These are phyloP conservation scores for Aureobasidium sp. DNA, from an alignment of 2,329 filamentous ascomycete genomes.

Conservation along the genomic window DNA sequence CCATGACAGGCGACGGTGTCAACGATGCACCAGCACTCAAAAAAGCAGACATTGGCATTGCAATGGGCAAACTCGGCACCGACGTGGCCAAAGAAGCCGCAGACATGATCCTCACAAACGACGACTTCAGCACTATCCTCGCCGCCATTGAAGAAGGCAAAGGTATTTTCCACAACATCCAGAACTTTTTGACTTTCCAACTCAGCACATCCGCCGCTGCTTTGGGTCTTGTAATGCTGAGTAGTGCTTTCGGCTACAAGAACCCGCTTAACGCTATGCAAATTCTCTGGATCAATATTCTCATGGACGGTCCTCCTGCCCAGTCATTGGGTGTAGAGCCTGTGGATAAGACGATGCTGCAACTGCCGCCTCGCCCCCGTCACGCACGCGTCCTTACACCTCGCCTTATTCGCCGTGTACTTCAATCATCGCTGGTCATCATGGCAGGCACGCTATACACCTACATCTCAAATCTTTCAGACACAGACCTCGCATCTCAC, in stretches of 20 bases:
- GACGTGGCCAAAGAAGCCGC: conserved; percentile 95
- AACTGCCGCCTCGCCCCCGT: conserved; percentile 74
- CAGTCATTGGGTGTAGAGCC: conserved; percentile 94
- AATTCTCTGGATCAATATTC: conserved; percentile 99
- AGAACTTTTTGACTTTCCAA: conserved; percentile 98
- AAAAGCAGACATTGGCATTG: conserved; percentile 94
- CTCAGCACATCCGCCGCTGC: conserved; percentile 94
- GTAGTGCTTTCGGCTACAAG: conserved; percentile 85
- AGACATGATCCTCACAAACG: conserved; percentile 88
- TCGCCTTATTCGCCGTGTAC: conserved; percentile 70
- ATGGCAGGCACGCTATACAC: conserved; percentile 87
- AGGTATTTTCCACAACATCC: conserved; percentile 98
- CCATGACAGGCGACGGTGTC: conserved; percentile 97
- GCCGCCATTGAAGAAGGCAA: conserved; percentile 97
- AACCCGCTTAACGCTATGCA: conserved; percentile 99
- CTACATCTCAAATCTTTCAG: conserved; percentile 84
- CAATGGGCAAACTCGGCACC: conserved; percentile 90
- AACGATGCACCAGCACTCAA: conserved; percentile 96
- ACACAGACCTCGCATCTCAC: conserved; percentile 49
- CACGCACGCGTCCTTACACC: conserved; percentile 86
- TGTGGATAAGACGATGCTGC: conserved; percentile 92
- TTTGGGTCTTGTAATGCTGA: conserved; percentile 81
- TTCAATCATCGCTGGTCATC: conserved; percentile 81
- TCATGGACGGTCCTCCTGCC: conserved; percentile 97
- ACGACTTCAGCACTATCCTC: conserved; percentile 86